phyloP scores from a whole-genome alignment of 1,139 yeast species.

The Geotrichum citri-aurantii region DNA sequence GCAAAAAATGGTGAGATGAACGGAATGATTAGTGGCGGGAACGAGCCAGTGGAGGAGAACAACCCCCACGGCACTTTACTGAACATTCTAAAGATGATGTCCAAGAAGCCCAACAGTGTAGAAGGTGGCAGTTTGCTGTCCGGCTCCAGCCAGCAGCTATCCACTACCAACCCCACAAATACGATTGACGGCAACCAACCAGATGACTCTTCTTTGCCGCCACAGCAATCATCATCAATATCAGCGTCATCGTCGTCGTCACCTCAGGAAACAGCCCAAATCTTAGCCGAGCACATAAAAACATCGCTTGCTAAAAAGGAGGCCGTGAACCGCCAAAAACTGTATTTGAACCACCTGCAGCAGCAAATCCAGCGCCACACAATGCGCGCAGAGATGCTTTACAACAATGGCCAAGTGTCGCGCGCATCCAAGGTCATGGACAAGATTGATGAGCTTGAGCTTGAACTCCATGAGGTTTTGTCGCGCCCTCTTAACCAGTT shows the following conservation, averaged over 20 bases:
- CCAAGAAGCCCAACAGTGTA: slow-evolving; percentile 7
- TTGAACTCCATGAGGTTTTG: slow-evolving; percentile 17
- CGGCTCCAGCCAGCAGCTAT: neutral
- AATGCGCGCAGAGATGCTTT: slow-evolving; percentile 17
- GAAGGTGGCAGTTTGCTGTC: neutral
- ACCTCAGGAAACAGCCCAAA: slow-evolving; percentile 17
- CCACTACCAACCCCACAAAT: neutral
- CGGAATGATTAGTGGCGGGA: neutral
- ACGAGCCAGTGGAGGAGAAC: slow-evolving; percentile 10
- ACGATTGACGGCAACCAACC: neutral
- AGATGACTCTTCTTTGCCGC: neutral
- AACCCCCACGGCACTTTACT: slow-evolving; percentile 18
- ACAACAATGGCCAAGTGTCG: slow-evolving; percentile 18
- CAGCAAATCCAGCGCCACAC: slow-evolving; percentile 19
- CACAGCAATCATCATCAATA: no score
- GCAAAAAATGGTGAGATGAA: neutral
- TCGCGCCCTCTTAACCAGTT: slow-evolving; percentile 13
- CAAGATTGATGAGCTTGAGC: slow-evolving; percentile 18
- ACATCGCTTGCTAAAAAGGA: slow-evolving; percentile 18
- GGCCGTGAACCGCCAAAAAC: slow-evolving; percentile 16
- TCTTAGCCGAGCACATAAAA: slow-evolving; percentile 19
- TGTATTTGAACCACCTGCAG: slow-evolving; percentile 16
- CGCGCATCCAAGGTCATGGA: slow-evolving; percentile 19
- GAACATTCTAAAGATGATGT: slow-evolving; percentile 19
- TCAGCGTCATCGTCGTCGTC: neutral